Evolutionary conservation across 495 filamentous ascomycete genomes (phyloP), one percentile per base, ranked within the genome.

Genomic region (Xylaria grammica): DNA sequence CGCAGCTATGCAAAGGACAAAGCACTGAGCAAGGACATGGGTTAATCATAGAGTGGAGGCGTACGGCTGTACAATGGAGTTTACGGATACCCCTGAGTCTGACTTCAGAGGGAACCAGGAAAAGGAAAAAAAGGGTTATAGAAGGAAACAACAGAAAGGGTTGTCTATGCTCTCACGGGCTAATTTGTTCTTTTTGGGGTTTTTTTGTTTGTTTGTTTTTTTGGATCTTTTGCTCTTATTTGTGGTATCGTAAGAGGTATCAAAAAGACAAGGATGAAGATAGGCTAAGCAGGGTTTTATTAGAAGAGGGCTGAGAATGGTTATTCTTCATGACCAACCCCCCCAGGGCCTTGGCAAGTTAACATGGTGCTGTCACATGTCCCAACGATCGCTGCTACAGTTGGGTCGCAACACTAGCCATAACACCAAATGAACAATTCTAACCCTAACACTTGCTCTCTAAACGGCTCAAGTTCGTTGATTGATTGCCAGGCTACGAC

Each of bases 11-110:
- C 50, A 54, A 34, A 65, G 60, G 34, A 55, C 38, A 61, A 51
- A 53, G 52, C 60, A 60, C 52, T 63, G 64, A 67, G 53, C 45
- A 55, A 61, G 65, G 66, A 65, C 62, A 74, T 55, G 67, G 61
- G 51, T 61, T 66, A 55, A 52, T 60, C 65, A 63, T 66, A 60
- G 58, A 60, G 63, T 56, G 63, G 67, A 60, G 65, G 63, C 63
- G 72, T 67, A 70, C 63, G 72, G 69, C 61, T 74, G 69, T 72
- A 74, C 58, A 60, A 74, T 70, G 65, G 50, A 69, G 66, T 61
- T 69, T 74, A 53, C 63, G 65, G 63, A 74, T 74, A 74, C 72
- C 72, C 72, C 60, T 67, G 65, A 65, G 50, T 32, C 34, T 53
- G 67, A 63, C 52, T 45, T 55, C 7, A 51, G 57, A 65, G 63